Base-by-base conservation (phyloP, 768 basidiomycete species). In the Hygrocybe punicea region DNA sequence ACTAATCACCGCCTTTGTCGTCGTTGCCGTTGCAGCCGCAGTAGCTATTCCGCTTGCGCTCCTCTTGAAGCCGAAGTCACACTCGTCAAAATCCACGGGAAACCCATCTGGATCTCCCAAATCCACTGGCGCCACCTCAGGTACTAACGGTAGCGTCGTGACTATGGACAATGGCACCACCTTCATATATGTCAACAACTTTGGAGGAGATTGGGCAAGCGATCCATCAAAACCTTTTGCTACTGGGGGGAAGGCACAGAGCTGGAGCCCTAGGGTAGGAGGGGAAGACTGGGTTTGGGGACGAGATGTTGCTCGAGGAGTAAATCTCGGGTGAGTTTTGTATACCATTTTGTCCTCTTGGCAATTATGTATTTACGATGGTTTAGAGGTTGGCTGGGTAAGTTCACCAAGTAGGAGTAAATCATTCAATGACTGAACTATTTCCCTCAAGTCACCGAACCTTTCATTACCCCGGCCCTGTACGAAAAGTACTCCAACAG, bases 201-300 rank as follows among this genome's bases (percentile, higher is more conserved):
- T 90, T 63, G 91, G 90, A 53, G 93, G 95, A 0, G 80, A 76
- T 62, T 97, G 93, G 93, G 86, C 84, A 49, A 78, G 76, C 62
- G 84, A 93, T 69, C 81, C 86, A 2, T 76, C 76, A 10, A 73
- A 85, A 58, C 91, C 92, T 2, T 89, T 91, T 71, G 82, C 80
- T 63, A 78, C 82, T 64, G 82, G 83, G 34, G 93, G 92, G 0
- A 83, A 83, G 60, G 78, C 87, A 2, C 90, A 95, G 65, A 84
- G 80, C n/a, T 95, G 89, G 85, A 82, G 75, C 53, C 85, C 85
- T 67, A 83, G 87, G 65, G 72, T 83, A 21, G 91, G 91, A 4
- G 57, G 81, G 77, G 79, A 82, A 77, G 70, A 81, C 44, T 95
- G 91, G 89, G 76, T 73, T 19, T 93, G 82, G 81, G 87, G 87